phyloP scores from a whole-genome alignment of 192 early-diverging fungal species.

The Mycoemilia scoparia region DNA sequence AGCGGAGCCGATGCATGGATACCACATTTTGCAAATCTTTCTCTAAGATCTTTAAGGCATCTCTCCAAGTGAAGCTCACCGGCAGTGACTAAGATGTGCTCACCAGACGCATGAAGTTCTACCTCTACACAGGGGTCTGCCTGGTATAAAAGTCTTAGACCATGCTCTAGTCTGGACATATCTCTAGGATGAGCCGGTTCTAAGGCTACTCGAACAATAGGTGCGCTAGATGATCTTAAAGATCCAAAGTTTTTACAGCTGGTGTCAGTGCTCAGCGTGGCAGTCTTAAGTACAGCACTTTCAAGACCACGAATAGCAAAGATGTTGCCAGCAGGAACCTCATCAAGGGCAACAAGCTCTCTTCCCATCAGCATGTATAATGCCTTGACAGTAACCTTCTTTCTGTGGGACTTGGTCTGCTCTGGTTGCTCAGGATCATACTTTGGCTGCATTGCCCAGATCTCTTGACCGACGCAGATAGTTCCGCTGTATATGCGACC shows the following conservation, averaged over 20 bases:
- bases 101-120: conserved; percentile 79
- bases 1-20: conserved; percentile 89
- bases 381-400: conserved; percentile 52
- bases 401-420: conserved; percentile 29
- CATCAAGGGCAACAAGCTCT: conserved; percentile 61
- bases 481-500: conserved; percentile 85
- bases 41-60: conserved; percentile 82
- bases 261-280: conserved; percentile 61
- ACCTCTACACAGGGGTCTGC: conserved; percentile 92
- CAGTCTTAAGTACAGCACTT: conserved; percentile 86
- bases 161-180: conserved; percentile 69
- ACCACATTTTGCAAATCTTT: conserved; percentile 83
- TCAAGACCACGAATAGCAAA: conserved; percentile 84
- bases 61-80: conserved; percentile 95
- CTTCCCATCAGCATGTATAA: conserved; percentile 96
- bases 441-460: conserved; percentile 88
- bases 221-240: conserved; percentile 35
- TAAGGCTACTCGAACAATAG: conserved; percentile 91
- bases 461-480: conserved; percentile 61
- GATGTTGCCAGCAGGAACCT: conserved; percentile 88
- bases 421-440: conserved; percentile 53
- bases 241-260: conserved; percentile 60
- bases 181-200: conserved; percentile 83
- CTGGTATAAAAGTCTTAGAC: conserved; percentile 79
- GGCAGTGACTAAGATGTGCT: conserved; percentile 89